phyloP scores from a whole-genome alignment of 768 basidiomycete genomes.

The Hericium coralloides region DNA sequence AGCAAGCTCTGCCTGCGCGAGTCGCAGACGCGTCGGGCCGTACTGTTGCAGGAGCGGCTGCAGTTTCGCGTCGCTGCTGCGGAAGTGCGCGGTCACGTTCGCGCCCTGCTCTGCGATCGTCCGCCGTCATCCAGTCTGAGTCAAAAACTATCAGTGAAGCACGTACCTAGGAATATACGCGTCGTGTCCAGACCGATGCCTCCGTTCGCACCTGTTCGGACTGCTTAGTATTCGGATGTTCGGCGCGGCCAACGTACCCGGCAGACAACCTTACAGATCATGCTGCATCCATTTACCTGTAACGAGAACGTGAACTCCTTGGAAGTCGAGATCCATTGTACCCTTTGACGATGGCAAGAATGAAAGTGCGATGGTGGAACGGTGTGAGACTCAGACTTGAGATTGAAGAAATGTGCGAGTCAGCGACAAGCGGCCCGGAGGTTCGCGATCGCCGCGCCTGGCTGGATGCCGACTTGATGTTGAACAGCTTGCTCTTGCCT shows the following conservation, averaged over 20 bases:
- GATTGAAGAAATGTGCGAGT: too few species aligned
- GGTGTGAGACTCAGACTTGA: too few species aligned
- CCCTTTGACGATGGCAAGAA: not conserved
- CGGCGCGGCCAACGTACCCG: not conserved
- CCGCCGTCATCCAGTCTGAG: not conserved
- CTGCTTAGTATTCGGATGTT: not conserved
- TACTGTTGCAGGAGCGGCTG: constrained; percentile 31
- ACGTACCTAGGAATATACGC: constrained; percentile 42
- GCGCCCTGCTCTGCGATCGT: constrained; percentile 53
- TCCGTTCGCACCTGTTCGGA: constrained; percentile 53
- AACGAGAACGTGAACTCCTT: not conserved
- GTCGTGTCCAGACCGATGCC: constrained; percentile 65
- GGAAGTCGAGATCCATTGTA: not conserved
- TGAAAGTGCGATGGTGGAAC: not conserved
- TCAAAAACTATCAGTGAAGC: not conserved
- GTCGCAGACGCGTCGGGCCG: constrained; percentile 21
- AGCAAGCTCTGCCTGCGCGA: constrained; percentile 49
- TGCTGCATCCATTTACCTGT: not conserved
- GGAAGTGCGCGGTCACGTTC: constrained; percentile 64
- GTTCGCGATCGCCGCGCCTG: too few species aligned
- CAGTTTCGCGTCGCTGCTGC: constrained; percentile 38
- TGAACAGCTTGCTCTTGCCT: too few species aligned
- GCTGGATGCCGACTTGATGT: too few species aligned
- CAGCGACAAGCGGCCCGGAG: too few species aligned
- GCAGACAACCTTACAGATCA: not conserved